Conservation (phyloP, 1,284 basidiomycete genomes). For the Cutaneotrichosporon sp. region DNA sequence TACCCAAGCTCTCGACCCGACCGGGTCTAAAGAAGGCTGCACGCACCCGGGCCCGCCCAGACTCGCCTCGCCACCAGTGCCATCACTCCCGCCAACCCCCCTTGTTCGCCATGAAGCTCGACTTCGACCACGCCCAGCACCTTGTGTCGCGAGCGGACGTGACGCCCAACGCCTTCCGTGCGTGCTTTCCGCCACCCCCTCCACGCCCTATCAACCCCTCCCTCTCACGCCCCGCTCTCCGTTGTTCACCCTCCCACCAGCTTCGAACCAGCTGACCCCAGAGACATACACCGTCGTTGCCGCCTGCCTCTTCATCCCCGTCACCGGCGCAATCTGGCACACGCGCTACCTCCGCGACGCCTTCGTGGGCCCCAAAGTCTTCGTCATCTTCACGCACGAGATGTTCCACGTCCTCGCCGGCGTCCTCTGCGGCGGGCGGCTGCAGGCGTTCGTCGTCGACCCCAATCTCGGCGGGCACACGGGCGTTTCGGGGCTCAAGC, state of each 20-base stretch:
- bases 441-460: constrained; percentile 51
- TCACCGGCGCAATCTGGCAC: constrained; percentile 49
- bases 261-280: constrained; percentile 24
- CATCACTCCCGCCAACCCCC: not conserved
- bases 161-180: constrained; percentile 12
- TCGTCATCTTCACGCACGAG: constrained; percentile 51
- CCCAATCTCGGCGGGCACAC: constrained; percentile 53
- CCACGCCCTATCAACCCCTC: too few relatives aligned
- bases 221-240: too few relatives aligned
- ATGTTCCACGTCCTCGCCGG: constrained; percentile 48
- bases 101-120: not conserved
- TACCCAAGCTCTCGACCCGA: too few relatives aligned
- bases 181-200: not conserved
- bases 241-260: too few relatives aligned
- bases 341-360: constrained; percentile 46
- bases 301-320: constrained; percentile 48
- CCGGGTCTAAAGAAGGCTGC: too few relatives aligned
- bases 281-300: constrained; percentile 52
- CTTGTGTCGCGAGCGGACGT: not conserved
- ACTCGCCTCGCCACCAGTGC: too few relatives aligned
- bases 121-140: not conserved
- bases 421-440: constrained; percentile 47
- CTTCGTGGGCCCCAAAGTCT: constrained; percentile 49
- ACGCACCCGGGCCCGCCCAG: too few relatives aligned
- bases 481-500: constrained; percentile 38